phyloP scores from a whole-genome alignment of 805 yeast species.

The Diddensiella santjacobensis region DNA sequence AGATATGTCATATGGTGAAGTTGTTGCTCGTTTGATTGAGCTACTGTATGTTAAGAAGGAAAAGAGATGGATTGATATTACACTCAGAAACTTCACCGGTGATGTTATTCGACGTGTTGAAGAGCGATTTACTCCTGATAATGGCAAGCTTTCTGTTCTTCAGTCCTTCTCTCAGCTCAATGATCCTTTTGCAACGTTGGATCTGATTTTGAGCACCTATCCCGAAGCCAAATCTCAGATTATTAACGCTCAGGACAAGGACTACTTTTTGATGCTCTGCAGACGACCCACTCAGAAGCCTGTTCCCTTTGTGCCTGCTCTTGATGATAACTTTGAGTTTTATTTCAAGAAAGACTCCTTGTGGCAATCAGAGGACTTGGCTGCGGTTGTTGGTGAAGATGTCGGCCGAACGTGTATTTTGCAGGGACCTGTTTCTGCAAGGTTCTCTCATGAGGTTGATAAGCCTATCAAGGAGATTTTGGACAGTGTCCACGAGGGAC shows the following conservation, averaged over 20 bases:
- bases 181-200: constrained; percentile 59
- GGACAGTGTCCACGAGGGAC: constrained; percentile 88
- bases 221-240: constrained; percentile 77
- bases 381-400: constrained; percentile 92
- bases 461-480: constrained; percentile 91
- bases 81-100: constrained; percentile 84
- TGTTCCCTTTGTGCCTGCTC: constrained; percentile 93
- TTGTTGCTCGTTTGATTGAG: constrained; percentile 81
- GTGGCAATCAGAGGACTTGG: constrained; percentile 98
- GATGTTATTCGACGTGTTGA: constrained; percentile 89
- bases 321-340: constrained; percentile 90
- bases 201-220: constrained; percentile 59
- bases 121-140: constrained; percentile 77
- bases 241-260: constrained; percentile 92
- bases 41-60: constrained; percentile 80
- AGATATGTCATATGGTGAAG: constrained; percentile 94
- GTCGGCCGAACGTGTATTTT: constrained; percentile 98
- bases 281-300: constrained; percentile 89
- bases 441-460: constrained; percentile 76
- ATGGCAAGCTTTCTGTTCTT: constrained; percentile 53
- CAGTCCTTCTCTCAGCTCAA: constrained; percentile 69
- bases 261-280: constrained; percentile 81
- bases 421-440: constrained; percentile 98
- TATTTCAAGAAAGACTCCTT: constrained; percentile 98
- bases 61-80: constrained; percentile 78